phyloP scores from a whole-genome alignment of 345 rosid genomes.

The Rhodamnia rubescens region DNA sequence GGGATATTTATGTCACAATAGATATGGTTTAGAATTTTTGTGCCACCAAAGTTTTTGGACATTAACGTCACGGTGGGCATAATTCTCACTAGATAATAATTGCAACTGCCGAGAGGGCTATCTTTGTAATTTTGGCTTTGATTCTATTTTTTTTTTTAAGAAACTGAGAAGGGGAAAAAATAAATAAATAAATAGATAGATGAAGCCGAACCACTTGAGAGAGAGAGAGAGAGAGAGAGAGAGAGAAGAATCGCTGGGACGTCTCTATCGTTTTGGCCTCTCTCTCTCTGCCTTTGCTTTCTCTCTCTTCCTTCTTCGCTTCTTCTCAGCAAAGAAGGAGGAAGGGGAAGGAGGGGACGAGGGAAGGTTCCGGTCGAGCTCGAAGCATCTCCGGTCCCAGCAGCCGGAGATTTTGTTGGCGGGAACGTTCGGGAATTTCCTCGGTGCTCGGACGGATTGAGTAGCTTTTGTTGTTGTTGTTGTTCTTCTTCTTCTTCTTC shows the following conservation, averaged over 20 bases:
- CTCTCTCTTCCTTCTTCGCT: conserved; percentile 30
- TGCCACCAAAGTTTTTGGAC: too few species aligned
- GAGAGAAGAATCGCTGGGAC: conserved; percentile 1
- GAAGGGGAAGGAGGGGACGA: not conserved
- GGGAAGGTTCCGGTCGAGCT: not conserved
- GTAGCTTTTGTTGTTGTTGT: not conserved
- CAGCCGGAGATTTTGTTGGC: not conserved
- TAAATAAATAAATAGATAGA: not conserved
- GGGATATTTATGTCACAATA: too few species aligned
- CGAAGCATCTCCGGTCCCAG: not conserved
- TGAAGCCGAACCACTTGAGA: not conserved
- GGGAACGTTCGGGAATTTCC: not conserved
- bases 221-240: not conserved
- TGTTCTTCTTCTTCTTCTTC: not conserved
- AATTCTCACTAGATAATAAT: too few species aligned
- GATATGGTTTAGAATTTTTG: too few species aligned
- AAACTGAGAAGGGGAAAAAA: not conserved
- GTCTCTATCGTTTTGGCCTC: not conserved
- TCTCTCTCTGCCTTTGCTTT: conserved; percentile 1
- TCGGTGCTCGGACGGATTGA: not conserved
- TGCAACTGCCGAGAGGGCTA: not conserved
- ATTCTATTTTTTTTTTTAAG: not conserved
- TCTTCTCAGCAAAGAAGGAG: conserved; percentile 8
- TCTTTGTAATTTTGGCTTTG: not conserved
- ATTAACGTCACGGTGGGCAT: not conserved